Base-by-base conservation (phyloP, 345 rosid species). In the Angophora floribunda region DNA sequence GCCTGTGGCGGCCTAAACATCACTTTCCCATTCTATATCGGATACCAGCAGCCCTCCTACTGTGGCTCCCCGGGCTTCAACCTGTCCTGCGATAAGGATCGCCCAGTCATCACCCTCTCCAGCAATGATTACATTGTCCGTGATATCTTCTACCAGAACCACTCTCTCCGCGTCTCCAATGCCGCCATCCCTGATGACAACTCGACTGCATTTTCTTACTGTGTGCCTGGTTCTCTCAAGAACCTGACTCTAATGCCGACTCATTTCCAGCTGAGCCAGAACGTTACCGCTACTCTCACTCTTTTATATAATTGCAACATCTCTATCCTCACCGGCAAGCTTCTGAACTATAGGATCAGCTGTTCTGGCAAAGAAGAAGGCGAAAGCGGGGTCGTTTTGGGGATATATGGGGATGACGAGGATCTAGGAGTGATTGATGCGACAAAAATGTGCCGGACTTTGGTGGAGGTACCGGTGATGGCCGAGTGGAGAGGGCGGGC, bases 61-160 rank as follows among this genome's bases (percentile, higher is more conserved):
- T 93, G 96, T 49, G 95, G 94, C 36, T 87, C 53, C 85, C 96
- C 95, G 11, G 91, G 96, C 52, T 94, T 93, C 86, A 14, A 82
- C 17, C 36, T 94, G 88, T 87, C 90, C 16, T 93, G 96, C 92
- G 51, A 63, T 7, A 78, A 70, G 7, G 88, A 88, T 50, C 86
- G 50, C 24, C 88, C 94, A 10, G 28, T 95, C 70, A 87, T 95
- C 50, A 63, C 52, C 51, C 17, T 93, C 52, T 15, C 86, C 14
- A 61, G 36, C 65, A 32, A 17, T 19, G 78, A 86, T 28, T 94
- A 89, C 49, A 57, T 85, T 47, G 78, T 93, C 84, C 88, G 50
- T 1, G 28, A 86, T 7, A 93, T 95, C 86, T 51, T 51, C 79
- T 91, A 94, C 88, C 4, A 53, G 5, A 87, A 61, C 87, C 93